Conservation (phyloP, 2,329 filamentous ascomycete genomes). For the Torrubiellomyces zombiae region DNA sequence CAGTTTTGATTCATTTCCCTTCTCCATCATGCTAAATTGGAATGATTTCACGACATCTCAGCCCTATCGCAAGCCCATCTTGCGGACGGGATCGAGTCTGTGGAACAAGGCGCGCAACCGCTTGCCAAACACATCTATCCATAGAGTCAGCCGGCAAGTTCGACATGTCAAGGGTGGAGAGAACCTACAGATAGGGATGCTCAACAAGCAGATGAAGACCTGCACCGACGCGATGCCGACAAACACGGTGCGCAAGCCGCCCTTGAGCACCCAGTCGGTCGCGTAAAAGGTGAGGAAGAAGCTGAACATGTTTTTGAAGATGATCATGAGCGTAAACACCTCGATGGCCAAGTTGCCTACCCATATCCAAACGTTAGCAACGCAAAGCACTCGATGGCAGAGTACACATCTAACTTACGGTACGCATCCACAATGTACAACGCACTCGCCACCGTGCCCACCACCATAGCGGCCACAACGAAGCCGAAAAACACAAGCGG, state of each 20-base stretch:
- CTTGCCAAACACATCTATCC: constrained; percentile 70
- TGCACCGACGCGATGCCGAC: constrained; percentile 60
- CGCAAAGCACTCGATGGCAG: too few species aligned
- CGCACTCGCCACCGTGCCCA: constrained; percentile 71
- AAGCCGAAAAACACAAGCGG: constrained; percentile 72
- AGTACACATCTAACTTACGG: constrained; percentile 45
- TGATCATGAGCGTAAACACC: constrained; percentile 73
- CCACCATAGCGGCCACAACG: constrained; percentile 78
- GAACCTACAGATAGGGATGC: constrained; percentile 64
- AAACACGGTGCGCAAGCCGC: constrained; percentile 47
- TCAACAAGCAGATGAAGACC: constrained; percentile 56
- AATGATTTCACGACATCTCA: too few species aligned
- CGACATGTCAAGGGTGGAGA: too few species aligned
- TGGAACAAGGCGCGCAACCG: constrained; percentile 58
- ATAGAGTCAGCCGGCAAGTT: too few species aligned
- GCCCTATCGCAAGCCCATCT: too few species aligned
- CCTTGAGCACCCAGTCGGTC: constrained; percentile 62
- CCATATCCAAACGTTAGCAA: too few species aligned
- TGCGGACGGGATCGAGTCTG: too few species aligned
- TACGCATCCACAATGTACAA: constrained; percentile 90
- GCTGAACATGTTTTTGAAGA: constrained; percentile 91
- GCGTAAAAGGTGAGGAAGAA: constrained; percentile 73
- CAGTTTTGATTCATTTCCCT: too few species aligned
- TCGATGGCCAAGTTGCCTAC: constrained; percentile 66
- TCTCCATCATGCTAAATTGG: too few species aligned